Evolutionary conservation across 768 basidiomycete species (phyloP).

Genomic region (Russula sp.): DNA sequence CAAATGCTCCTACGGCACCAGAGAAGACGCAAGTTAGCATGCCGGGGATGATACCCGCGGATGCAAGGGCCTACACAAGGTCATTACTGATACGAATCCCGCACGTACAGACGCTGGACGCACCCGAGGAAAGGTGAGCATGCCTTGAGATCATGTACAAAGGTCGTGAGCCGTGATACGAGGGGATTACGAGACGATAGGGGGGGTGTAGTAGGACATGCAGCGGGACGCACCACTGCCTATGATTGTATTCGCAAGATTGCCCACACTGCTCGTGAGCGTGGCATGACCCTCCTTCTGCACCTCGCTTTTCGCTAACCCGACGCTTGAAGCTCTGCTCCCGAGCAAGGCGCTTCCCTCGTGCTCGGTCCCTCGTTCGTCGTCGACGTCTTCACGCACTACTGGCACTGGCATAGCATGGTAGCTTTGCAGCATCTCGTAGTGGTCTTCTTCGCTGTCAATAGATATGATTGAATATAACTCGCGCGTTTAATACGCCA

Average conservation of each 20-base stretch:
- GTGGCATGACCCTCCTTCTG: slow-evolving; percentile 61
- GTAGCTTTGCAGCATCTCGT: slow-evolving; percentile 69
- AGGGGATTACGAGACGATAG: neutral
- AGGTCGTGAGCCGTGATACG: neutral
- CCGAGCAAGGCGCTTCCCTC: slow-evolving; percentile 60
- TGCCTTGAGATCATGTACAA: slow-evolving; percentile 43
- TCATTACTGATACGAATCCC: neutral
- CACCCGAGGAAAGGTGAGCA: slow-evolving; percentile 85
- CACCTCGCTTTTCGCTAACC: slow-evolving; percentile 24
- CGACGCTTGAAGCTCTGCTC: slow-evolving; percentile 33
- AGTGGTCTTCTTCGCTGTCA: slow-evolving; percentile 26
- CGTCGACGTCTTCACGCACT: slow-evolving; percentile 26
- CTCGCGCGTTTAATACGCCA: neutral
- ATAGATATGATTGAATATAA: slow-evolving; percentile 1
- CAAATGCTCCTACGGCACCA: slow-evolving; percentile 70
- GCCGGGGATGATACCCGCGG: slow-evolving; percentile 85
- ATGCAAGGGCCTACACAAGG: slow-evolving; percentile 69
- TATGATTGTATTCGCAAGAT: slow-evolving; percentile 85
- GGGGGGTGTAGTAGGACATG: neutral
- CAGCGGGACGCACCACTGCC: slow-evolving; percentile 64
- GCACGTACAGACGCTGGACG: slow-evolving; percentile 18
- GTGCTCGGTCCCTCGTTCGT: slow-evolving; percentile 33
- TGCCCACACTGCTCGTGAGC: slow-evolving; percentile 64
- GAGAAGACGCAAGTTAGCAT: slow-evolving; percentile 83
- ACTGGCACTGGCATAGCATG: slow-evolving; percentile 43